Conservation (phyloP, 2,329 filamentous ascomycete species). For the Penicillium sp. region DNA sequence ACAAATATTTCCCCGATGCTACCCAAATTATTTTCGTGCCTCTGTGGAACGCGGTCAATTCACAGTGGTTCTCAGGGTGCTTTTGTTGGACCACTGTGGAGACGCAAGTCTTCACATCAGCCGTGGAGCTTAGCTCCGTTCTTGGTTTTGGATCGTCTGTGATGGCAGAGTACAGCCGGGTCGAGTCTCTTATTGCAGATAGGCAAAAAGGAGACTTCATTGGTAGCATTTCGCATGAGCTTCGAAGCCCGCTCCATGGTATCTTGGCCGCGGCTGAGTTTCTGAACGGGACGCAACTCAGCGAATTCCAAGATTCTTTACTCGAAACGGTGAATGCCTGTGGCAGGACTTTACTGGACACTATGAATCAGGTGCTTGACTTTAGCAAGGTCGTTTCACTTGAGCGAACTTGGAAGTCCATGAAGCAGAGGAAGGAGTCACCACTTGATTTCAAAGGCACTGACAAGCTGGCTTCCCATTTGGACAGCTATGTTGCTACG, state of each 20-base stretch:
- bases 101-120: conserved; percentile 38
- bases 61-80: conserved; percentile 49
- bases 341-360: conserved; percentile 44
- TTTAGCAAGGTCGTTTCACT: conserved; percentile 55
- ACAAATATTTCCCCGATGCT: conserved; percentile 49
- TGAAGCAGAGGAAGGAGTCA: conserved; percentile 30
- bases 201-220: conserved; percentile 48
- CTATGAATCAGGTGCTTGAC: conserved; percentile 47
- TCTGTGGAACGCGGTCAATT: conserved; percentile 51
- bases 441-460: conserved; percentile 29
- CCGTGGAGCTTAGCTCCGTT: conserved; percentile 42
- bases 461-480: conserved; percentile 33
- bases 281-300: conserved; percentile 38
- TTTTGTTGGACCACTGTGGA: conserved; percentile 46
- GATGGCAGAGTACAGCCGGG: conserved; percentile 45
- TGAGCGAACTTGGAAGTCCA: conserved; percentile 37
- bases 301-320: conserved; percentile 42
- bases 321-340: conserved; percentile 45
- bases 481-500: conserved; percentile 37
- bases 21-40: conserved; percentile 54
- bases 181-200: conserved; percentile 45
- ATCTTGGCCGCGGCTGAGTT: conserved; percentile 46
- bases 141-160: conserved; percentile 44
- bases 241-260: conserved; percentile 45
- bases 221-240: conserved; percentile 46